These are phyloP conservation scores for Colletotrichum falcatum DNA, from an alignment of 2,329 filamentous ascomycete genomes.

Conservation along the genomic window DNA sequence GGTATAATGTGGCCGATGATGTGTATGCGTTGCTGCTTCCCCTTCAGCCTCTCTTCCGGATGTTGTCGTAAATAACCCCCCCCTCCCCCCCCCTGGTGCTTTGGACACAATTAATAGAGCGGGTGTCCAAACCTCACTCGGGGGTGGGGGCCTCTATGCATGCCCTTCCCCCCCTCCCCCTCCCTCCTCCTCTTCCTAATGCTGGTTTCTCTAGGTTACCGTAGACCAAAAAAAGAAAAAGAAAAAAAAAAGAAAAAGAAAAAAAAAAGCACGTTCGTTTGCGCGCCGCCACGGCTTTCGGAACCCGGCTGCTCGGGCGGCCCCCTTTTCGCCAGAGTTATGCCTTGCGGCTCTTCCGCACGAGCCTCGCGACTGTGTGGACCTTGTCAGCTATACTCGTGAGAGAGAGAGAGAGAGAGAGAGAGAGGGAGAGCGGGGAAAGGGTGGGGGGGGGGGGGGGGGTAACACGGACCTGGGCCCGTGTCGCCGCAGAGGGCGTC, in stretches of 20 bases:
- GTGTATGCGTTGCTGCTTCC: background rate
- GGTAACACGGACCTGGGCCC: background rate
- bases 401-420: too few species aligned
- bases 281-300: background rate
- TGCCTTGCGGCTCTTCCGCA: background rate
- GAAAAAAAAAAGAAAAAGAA: background rate
- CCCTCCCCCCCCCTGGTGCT: background rate
- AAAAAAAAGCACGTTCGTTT: background rate
- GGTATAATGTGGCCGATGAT: background rate
- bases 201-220: background rate
- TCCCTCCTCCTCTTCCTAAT: background rate
- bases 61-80: too few species aligned
- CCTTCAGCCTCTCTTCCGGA: background rate
- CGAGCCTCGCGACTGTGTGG: background rate
- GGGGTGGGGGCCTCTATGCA: too few species aligned
- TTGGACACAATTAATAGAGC: too few species aligned
- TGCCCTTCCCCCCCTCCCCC: background rate
- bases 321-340: background rate
- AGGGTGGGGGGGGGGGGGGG: too few species aligned
- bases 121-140: too few species aligned
- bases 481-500: slow-evolving; percentile 8
- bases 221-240: background rate
- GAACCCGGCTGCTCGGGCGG: background rate
- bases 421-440: background rate
- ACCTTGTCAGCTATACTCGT: background rate